Conservation (phyloP, 164 flowering plant species). For the Platanus orientalis region DNA sequence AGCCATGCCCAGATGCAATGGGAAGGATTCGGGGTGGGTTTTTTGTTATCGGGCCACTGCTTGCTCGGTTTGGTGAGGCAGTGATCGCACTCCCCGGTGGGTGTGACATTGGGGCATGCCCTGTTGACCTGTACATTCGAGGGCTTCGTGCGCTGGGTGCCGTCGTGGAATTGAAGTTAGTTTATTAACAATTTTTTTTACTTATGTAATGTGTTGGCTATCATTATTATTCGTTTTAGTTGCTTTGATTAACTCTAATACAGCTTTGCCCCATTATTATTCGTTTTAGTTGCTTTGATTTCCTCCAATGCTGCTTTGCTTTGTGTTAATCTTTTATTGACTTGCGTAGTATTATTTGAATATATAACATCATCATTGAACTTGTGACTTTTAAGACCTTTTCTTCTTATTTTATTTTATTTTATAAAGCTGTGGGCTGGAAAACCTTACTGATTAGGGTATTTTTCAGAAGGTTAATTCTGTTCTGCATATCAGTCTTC, state of each 20-base stretch:
- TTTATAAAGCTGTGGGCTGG: too few species aligned
- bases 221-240: neutral
- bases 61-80: slow-evolving; percentile 51
- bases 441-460: too few species aligned
- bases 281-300: neutral
- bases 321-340: too few species aligned
- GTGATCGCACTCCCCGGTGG: slow-evolving; percentile 46
- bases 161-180: slow-evolving; percentile 31
- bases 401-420: too few species aligned
- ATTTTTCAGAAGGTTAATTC: too few species aligned
- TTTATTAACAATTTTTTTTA: neutral
- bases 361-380: too few species aligned
- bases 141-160: slow-evolving; percentile 54
- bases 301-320: too few species aligned
- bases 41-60: slow-evolving; percentile 37
- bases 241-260: too few species aligned
- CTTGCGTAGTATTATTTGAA: too few species aligned
- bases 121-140: slow-evolving; percentile 36
- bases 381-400: too few species aligned
- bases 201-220: neutral
- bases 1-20: slow-evolving; percentile 28
- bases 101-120: slow-evolving; percentile 45
- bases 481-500: too few species aligned
- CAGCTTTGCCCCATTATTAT: neutral
- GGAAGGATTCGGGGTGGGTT: slow-evolving; percentile 41